Evolutionary conservation across 2,329 filamentous ascomycete genomes (phyloP).

Genomic region (Fusarium staphyleae): DNA sequence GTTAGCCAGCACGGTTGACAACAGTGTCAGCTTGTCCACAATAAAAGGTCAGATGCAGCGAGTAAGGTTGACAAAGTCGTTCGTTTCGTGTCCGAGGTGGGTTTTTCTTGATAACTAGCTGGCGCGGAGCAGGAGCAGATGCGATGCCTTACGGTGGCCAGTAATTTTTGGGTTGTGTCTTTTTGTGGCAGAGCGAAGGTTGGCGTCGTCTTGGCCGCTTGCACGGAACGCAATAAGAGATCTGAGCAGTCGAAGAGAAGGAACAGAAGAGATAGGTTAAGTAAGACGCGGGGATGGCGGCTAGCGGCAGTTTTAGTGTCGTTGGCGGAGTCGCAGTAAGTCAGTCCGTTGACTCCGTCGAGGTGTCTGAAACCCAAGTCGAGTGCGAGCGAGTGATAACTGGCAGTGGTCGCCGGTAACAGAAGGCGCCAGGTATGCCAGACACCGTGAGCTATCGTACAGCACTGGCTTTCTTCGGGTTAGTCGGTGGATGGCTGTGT

Average conservation of each 20-base stretch:
- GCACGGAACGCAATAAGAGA: not conserved
- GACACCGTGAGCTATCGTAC: not conserved
- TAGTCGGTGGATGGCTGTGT: no score
- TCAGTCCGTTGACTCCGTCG: constrained; percentile 14
- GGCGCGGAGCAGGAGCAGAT: constrained; percentile 1
- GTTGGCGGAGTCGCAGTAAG: constrained; percentile 37
- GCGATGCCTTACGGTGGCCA: constrained; percentile 1
- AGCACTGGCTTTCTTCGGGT: no score
- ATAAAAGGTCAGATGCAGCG: constrained; percentile 15
- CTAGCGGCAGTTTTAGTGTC: constrained; percentile 38
- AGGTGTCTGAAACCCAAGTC: constrained; percentile 5
- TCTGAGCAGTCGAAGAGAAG: constrained; percentile 2
- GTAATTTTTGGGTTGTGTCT: constrained; percentile 3
- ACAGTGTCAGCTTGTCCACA: constrained; percentile 12
- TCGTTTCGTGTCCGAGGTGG: constrained; percentile 3
- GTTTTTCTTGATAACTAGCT: constrained; percentile 6
- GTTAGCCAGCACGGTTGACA: constrained; percentile 11
- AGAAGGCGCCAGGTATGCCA: not conserved
- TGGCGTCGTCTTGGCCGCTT: not conserved
- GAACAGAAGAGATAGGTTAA: constrained; percentile 23
- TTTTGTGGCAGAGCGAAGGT: constrained; percentile 3
- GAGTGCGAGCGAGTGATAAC: not conserved
- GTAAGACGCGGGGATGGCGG: constrained; percentile 40
- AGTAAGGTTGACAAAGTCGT: constrained; percentile 13
- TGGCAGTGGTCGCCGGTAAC: not conserved